Evolutionary conservation across 1,284 basidiomycete species (phyloP).

Genomic region (Ustilago trichophora): DNA sequence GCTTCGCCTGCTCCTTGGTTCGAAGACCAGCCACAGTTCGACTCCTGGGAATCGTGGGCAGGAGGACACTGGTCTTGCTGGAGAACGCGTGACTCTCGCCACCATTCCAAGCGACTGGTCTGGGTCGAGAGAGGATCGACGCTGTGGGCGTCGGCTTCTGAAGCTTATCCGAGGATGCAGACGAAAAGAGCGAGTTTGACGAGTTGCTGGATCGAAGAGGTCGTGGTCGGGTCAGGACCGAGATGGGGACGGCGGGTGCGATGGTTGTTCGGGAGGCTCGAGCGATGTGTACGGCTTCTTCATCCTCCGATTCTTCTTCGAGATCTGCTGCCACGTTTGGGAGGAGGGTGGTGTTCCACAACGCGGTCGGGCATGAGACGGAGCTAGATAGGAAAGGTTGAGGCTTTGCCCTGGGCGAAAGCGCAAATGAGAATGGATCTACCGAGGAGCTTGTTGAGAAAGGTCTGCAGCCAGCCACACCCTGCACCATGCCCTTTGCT

Average conservation of each 20-base stretch:
- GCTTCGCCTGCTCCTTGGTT: too few relatives aligned
- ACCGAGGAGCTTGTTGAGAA: slow-evolving; percentile 1
- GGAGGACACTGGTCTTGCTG: too few relatives aligned
- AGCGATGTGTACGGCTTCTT: background rate
- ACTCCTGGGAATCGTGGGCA: too few relatives aligned
- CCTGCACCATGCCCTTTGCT: too few relatives aligned
- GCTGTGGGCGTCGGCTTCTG: background rate
- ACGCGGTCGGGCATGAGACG: slow-evolving; percentile 6
- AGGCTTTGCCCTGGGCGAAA: background rate
- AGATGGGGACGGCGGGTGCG: background rate
- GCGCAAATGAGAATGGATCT: slow-evolving; percentile 2
- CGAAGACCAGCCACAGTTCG: too few relatives aligned
- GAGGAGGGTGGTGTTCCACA: background rate
- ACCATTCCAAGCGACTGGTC: slow-evolving; percentile 9
- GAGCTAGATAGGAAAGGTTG: slow-evolving; percentile 9
- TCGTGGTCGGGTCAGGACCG: slow-evolving; percentile 18
- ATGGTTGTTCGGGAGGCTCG: slow-evolving; percentile 8
- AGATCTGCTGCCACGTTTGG: too few relatives aligned
- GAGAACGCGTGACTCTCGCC: too few relatives aligned
- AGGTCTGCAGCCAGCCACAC: slow-evolving; percentile 15
- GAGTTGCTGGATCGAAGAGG: slow-evolving; percentile 5
- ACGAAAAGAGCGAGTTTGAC: slow-evolving; percentile 10
- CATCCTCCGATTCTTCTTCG: slow-evolving; percentile 1
- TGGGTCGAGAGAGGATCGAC: slow-evolving; percentile 11
- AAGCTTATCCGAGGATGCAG: slow-evolving; percentile 2